Conservation (phyloP, 345 rosid species). For the Hibiscus trionum region DNA sequence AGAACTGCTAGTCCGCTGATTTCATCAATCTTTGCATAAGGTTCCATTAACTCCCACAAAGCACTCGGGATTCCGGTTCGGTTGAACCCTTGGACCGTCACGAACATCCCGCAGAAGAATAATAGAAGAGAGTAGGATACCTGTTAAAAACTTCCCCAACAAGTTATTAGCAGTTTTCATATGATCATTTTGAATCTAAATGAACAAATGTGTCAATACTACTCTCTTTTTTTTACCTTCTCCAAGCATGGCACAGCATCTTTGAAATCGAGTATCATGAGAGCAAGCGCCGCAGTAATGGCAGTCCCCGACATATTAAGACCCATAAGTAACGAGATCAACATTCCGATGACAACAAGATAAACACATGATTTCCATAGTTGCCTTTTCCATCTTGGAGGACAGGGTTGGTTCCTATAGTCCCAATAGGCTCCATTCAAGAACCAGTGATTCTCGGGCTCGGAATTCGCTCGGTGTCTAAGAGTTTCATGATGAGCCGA, state of each 20-base stretch:
- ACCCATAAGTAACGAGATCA: slow-evolving; percentile 46
- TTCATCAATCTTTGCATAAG: slow-evolving; percentile 45
- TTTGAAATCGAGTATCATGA: slow-evolving; percentile 72
- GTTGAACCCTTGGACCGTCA: slow-evolving; percentile 77
- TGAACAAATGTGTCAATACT: background rate
- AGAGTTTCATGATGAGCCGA: slow-evolving; percentile 25
- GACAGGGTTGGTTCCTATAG: slow-evolving; percentile 21
- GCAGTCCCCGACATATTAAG: slow-evolving; percentile 91
- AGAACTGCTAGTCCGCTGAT: slow-evolving; percentile 48
- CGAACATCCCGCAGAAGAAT: slow-evolving; percentile 88
- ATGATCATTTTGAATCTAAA: background rate
- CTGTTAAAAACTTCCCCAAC: slow-evolving; percentile 20
- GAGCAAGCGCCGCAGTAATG: slow-evolving; percentile 74
- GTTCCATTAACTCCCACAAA: slow-evolving; percentile 77
- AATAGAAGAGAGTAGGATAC: slow-evolving; percentile 71
- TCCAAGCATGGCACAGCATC: slow-evolving; percentile 77
- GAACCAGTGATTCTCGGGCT: slow-evolving; percentile 23
- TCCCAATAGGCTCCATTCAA: slow-evolving; percentile 2
- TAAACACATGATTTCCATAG: slow-evolving; percentile 67
- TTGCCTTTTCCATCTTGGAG: background rate
- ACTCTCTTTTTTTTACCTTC: slow-evolving; percentile 41
- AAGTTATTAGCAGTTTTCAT: background rate
- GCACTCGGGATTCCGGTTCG: slow-evolving; percentile 78
- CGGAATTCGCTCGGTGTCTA: slow-evolving; percentile 35
- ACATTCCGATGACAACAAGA: slow-evolving; percentile 56